Percentiles rank a stretch among this genome's conserved stretches.
These are phyloP conservation scores for Isabelozyma pseudorhagii DNA, from an alignment of 805 yeast genomes.

Conservation along the genomic window DNA sequence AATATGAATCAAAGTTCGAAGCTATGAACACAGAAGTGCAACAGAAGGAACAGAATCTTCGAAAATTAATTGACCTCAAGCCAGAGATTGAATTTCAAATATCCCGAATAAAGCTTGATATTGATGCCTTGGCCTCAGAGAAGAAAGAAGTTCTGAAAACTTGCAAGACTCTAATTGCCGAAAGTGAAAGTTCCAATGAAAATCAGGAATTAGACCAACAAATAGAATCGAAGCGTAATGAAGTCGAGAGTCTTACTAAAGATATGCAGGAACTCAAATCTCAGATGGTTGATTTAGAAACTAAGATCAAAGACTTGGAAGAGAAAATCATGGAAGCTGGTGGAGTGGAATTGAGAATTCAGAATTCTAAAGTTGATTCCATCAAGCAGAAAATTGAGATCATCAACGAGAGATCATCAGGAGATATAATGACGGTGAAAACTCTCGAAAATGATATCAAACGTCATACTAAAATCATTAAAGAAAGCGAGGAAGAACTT, in stretches of 20 bases:
- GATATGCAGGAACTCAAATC: conserved; percentile 37
- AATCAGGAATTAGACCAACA: conserved; percentile 35
- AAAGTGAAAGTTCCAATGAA: conserved; percentile 27
- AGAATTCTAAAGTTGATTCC: conserved; percentile 79
- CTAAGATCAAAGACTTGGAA: conserved; percentile 58
- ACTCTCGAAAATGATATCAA: conserved; percentile 64
- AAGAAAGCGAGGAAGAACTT: conserved; percentile 47
- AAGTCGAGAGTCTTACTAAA: conserved; percentile 12
- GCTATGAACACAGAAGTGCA: conserved; percentile 46
- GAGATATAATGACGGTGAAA: conserved; percentile 52
- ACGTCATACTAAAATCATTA: conserved; percentile 48
- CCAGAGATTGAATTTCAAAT: conserved; percentile 68
- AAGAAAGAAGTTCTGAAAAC: conserved; percentile 43
- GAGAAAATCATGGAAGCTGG: conserved; percentile 86
- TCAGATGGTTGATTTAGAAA: conserved; percentile 54
- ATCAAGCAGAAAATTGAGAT: conserved; percentile 64
- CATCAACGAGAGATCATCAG: conserved; percentile 51
- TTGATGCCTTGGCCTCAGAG: conserved; percentile 57
- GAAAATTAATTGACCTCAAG: conserved; percentile 56
- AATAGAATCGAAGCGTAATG: conserved; percentile 25
- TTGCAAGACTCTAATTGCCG: conserved; percentile 40
- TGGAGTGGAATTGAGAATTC: conserved; percentile 78
- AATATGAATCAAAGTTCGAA: conserved; percentile 54
- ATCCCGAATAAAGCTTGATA: conserved; percentile 60
- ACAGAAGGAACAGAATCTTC: conserved; percentile 60